Base-by-base conservation (phyloP, 805 yeast genomes). In the Candida xiaguanensis region DNA sequence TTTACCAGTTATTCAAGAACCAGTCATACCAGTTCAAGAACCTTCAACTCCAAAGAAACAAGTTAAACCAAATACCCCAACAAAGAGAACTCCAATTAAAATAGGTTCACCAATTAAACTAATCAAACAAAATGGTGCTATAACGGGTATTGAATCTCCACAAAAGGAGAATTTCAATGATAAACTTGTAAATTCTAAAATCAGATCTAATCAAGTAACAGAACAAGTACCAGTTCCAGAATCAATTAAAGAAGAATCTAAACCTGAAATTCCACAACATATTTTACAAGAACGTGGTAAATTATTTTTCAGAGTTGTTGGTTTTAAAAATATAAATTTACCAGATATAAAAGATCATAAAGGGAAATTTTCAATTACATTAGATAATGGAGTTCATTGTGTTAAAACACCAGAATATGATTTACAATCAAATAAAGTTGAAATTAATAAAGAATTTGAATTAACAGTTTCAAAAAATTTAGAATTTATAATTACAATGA, bases 331-430 rank as follows among this genome's bases (percentile, higher is more conserved):
- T 22, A 49, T 80, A 17, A 56, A 58, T n/a, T 53, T 81, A 28
- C 75, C 80, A 1, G 77, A 73, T 15, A 47, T 76, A 22, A 51
- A 48, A 15, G 55, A 58, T 6, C 73, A 72, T 35, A 23, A 31
- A 17, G 80, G 77, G 1, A 65, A 69, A 40, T 72, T 77, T 53
- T 69, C 74, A 38, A 47, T 80, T 14, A 73, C 78, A 4, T 61
- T 82, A 39, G 96, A 89, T 56, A 89, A 89, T 55, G 95, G 95
- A 5, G 77, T 79, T 27, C 95, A 89, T 54, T 75, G 86, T 42
- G 74, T 86, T 34, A 75, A 80, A 26, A 87, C 95, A 0, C 75
- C 80, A 7, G 69, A 73, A 58, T 71, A 73, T 49, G 50, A 52
- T 17, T 47, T 75, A 39, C 49, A 54, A 3, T 38, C 52, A n/a